A percentile compares a stretch with the other conserved stretches of the same genome.
phyloP scores from a whole-genome alignment of 2,329 filamentous ascomycete species.

The Pseudocercospora musae region DNA sequence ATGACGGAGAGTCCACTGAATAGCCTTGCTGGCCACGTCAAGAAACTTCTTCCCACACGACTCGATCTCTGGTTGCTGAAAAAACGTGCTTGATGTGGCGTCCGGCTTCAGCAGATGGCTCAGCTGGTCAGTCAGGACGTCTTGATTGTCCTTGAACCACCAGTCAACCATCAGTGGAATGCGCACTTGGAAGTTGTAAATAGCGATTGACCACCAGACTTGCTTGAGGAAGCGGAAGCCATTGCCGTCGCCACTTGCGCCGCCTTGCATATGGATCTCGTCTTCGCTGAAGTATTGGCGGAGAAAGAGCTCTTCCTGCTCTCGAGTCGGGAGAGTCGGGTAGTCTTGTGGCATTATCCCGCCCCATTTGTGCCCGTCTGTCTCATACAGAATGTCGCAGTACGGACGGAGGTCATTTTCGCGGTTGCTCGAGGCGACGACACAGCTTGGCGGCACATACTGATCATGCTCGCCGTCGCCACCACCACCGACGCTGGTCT shows the following conservation, averaged over 20 bases:
- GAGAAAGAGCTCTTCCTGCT: slow-evolving; percentile 34
- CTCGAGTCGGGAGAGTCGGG: slow-evolving; percentile 18
- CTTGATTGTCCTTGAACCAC: slow-evolving; percentile 26
- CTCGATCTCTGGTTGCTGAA: slow-evolving; percentile 19
- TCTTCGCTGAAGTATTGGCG: slow-evolving; percentile 26
- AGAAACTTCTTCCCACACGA: slow-evolving; percentile 23
- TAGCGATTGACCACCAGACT: slow-evolving; percentile 32
- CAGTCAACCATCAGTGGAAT: slow-evolving; percentile 25
- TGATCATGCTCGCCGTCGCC: slow-evolving; percentile 5
- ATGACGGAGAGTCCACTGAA: slow-evolving; percentile 14
- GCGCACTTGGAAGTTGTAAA: slow-evolving; percentile 31
- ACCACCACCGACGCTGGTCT: neutral
- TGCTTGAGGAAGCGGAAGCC: slow-evolving; percentile 37
- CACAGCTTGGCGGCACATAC: neutral
- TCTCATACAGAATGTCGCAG: slow-evolving; percentile 26
- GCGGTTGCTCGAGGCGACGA: slow-evolving; percentile 34
- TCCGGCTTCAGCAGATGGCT: slow-evolving; percentile 20
- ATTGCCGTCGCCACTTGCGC: slow-evolving; percentile 17
- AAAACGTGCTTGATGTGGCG: slow-evolving; percentile 25
- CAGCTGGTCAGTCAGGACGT: slow-evolving; percentile 22
- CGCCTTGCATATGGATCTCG: slow-evolving; percentile 32
- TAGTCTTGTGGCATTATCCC: slow-evolving; percentile 35
- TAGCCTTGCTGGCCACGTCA: slow-evolving; percentile 12
- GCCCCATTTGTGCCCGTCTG: slow-evolving; percentile 27
- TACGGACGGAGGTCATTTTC: slow-evolving; percentile 32